Conservation (phyloP, 2,329 filamentous ascomycete species). For the Plectosphaerella plurivora region DNA sequence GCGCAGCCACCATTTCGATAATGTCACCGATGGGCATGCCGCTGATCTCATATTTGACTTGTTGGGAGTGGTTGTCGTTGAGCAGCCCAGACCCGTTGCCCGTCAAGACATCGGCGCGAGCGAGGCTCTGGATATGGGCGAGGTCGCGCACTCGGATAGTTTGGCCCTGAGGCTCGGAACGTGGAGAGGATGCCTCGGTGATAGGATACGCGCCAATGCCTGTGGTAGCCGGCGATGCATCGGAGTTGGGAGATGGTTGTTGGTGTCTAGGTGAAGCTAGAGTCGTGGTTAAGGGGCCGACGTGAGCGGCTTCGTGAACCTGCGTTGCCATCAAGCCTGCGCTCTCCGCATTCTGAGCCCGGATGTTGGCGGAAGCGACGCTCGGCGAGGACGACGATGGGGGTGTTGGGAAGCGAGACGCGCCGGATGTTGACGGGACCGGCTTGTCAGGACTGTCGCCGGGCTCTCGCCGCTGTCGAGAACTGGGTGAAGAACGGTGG, state of each 20-base stretch:
- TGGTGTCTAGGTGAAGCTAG: slow-evolving; percentile 14
- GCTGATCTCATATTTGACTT: slow-evolving; percentile 85
- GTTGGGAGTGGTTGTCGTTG: slow-evolving; percentile 46
- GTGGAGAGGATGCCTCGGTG: slow-evolving; percentile 18
- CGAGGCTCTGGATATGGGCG: slow-evolving; percentile 85
- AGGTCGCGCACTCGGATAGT: slow-evolving; percentile 80
- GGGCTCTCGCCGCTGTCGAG: slow-evolving; percentile 16
- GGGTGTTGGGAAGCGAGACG: slow-evolving; percentile 48
- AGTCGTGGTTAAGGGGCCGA: slow-evolving; percentile 15
- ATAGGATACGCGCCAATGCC: slow-evolving; percentile 16
- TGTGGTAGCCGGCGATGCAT: slow-evolving; percentile 19
- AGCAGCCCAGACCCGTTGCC: slow-evolving; percentile 43
- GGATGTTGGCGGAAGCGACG: slow-evolving; percentile 27
- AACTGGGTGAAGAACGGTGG: slow-evolving; percentile 23
- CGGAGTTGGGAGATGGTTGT: slow-evolving; percentile 30
- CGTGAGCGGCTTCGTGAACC: slow-evolving; percentile 8
- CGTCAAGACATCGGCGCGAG: slow-evolving; percentile 67
- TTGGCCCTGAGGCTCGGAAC: slow-evolving; percentile 30
- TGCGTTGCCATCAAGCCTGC: slow-evolving; percentile 45
- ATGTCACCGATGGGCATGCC: slow-evolving; percentile 96
- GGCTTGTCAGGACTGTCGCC: slow-evolving; percentile 9
- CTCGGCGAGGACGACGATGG: slow-evolving; percentile 49
- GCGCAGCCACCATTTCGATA: slow-evolving; percentile 97
- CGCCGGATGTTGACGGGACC: slow-evolving; percentile 29
- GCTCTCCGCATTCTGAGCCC: slow-evolving; percentile 34